Evolutionary conservation across 768 basidiomycete genomes (phyloP), one percentile per base, ranked within the genome.

Genomic region (Leccinum rimulosum): DNA sequence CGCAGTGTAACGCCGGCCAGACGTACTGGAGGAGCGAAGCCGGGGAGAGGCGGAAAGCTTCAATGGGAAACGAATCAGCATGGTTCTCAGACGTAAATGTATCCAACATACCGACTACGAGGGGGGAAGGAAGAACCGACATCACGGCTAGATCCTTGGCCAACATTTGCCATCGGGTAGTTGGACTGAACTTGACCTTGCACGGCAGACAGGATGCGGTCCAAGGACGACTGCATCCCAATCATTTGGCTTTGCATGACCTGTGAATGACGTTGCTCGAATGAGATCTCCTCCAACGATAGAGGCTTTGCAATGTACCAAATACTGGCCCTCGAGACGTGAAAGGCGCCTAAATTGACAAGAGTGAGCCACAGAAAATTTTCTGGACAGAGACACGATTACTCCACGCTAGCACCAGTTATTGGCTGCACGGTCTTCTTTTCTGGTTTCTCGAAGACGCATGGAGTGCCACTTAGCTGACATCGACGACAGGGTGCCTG

Each of bases 201-300:
- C 58, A 93, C 78, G 3, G 83, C 86, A 49, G 81, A 76, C 56
- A 94, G 75, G 69, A 94, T 94, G 54, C 92, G 83, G 74, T 94
- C 92, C 62, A 94, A 73, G 27, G 91, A 89, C 6, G 91, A 89
- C 74, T 94, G 93, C 88, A 94, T 91, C 66, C 92, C 92, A 66
- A 94, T 93, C 89, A 94, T 93, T 71, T 93, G 92, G 75, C 90
- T 91, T 72, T 94, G 91, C 84, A 94, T 90, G 64, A 92, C 88
- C 91, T 91, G 61, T 45, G 38, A 61, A 58, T 25, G 19, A 17
- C 36, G 30, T 30, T 6, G 14, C 27, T 60, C 43, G 31, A 48
- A 53, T 47, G 49, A 61, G 55, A 50, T 35, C n/a, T 22, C 11
- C 28, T 54, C 48, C 14, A 40, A 33, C 7, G 25, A 50, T 10